Conservation (phyloP, 2,329 filamentous ascomycete genomes). For the Xylariaceae sp. region DNA sequence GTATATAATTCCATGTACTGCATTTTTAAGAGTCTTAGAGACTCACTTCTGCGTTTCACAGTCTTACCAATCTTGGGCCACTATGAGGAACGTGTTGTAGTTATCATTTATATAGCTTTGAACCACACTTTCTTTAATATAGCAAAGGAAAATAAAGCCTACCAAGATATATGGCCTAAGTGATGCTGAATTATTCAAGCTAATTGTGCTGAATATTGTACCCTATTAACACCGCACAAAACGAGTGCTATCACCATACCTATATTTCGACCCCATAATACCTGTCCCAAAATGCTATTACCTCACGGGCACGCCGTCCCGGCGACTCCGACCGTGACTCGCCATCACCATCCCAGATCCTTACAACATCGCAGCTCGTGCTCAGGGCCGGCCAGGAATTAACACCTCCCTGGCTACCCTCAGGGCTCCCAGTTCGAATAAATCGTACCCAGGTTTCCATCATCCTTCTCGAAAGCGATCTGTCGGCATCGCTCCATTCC, state of each 20-base stretch:
- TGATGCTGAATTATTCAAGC: too few relatives aligned
- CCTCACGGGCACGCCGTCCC: not conserved
- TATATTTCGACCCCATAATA: conserved; percentile 17
- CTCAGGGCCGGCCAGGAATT: conserved; percentile 18
- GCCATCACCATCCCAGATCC: conserved; percentile 15
- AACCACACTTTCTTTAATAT: too few relatives aligned
- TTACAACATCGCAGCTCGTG: not conserved
- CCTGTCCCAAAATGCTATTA: conserved; percentile 20
- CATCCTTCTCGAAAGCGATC: conserved; percentile 14
- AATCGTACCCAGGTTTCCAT: conserved; percentile 21
- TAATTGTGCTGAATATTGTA: not conserved
- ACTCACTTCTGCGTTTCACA: too few relatives aligned
- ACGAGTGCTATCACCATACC: not conserved
- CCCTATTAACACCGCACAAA: not conserved
- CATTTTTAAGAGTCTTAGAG: too few relatives aligned
- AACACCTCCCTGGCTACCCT: not conserved
- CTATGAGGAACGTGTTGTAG: too few relatives aligned
- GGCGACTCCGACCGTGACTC: not conserved
- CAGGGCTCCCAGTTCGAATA: conserved; percentile 9
- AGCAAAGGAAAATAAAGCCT: too few relatives aligned
- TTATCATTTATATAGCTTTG: too few relatives aligned
- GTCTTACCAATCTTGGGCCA: too few relatives aligned
- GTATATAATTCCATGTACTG: too few relatives aligned
- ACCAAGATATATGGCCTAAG: too few relatives aligned
- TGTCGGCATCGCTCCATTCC: conserved; percentile 25